phyloP scores from a whole-genome alignment of 2,329 filamentous ascomycete genomes.

The Ceratocystis ficicola region DNA sequence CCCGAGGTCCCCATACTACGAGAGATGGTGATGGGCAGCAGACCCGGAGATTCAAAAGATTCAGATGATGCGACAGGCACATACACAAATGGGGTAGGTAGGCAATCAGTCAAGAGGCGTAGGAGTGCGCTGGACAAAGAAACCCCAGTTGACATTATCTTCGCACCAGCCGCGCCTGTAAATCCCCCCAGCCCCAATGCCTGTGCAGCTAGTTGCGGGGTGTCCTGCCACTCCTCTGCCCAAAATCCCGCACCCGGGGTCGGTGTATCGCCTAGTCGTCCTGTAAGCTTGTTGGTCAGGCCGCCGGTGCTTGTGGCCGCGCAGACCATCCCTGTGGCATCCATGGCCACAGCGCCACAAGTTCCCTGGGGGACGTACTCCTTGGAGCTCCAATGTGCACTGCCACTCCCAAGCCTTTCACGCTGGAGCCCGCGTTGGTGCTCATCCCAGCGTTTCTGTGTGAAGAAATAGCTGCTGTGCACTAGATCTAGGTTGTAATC shows the following conservation, averaged over 20 bases:
- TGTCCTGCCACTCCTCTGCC: conserved; percentile 68
- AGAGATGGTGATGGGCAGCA: background rate
- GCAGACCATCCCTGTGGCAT: conserved; percentile 61
- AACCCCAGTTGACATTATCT: conserved; percentile 24
- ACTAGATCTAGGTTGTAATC: conserved; percentile 60
- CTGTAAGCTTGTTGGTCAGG: conserved; percentile 78
- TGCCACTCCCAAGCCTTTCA: conserved; percentile 33
- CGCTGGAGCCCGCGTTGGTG: conserved; percentile 49
- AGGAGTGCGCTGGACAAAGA: conserved; percentile 35
- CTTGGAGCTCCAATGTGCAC: conserved; percentile 44
- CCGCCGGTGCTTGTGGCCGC: conserved; percentile 59
- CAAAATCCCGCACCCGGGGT: conserved; percentile 76
- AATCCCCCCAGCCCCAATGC: conserved; percentile 24
- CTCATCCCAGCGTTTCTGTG: conserved; percentile 65
- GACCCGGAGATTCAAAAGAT: conserved; percentile 27
- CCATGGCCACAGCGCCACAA: conserved; percentile 69
- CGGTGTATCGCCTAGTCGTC: conserved; percentile 76
- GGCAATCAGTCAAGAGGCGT: conserved; percentile 45
- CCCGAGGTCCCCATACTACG: conserved; percentile 53
- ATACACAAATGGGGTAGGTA: conserved; percentile 40
- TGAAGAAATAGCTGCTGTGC: conserved; percentile 63
- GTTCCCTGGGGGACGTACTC: conserved; percentile 74
- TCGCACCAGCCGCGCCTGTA: conserved; percentile 26
- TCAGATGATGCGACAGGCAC: conserved; percentile 26
- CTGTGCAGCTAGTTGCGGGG: conserved; percentile 28